These are phyloP conservation scores for Sclerotinia subarctica DNA, from an alignment of 2,329 filamentous ascomycete genomes.

Conservation along the genomic window DNA sequence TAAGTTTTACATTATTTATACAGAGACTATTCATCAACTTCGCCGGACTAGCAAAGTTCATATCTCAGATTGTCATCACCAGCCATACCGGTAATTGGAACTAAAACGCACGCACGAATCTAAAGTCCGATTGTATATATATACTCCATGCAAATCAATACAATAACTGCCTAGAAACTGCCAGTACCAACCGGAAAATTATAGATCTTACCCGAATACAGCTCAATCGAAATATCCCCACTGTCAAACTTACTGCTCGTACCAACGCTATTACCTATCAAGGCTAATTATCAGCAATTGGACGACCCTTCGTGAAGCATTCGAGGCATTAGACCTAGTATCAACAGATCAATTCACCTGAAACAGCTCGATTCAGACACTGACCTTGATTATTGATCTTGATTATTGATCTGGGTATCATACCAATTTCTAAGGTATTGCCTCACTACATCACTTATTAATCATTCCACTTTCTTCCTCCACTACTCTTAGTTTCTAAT, in stretches of 20 bases:
- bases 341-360: constrained; percentile 3
- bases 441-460: not conserved
- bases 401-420: not conserved
- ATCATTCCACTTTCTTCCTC: not conserved
- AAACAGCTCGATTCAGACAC: not conserved
- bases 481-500: not conserved
- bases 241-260: constrained; percentile 8
- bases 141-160: not conserved
- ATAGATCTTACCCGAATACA: constrained; percentile 9
- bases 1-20: not conserved
- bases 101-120: not conserved
- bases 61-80: not conserved
- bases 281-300: not conserved
- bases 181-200: not conserved
- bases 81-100: not conserved
- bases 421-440: not conserved
- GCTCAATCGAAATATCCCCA: not conserved
- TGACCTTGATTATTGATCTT: not conserved
- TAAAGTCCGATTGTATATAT: not conserved
- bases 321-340: not conserved
- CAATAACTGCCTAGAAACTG: not conserved
- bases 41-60: not conserved
- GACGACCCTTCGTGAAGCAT: not conserved
- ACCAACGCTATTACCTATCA: not conserved
- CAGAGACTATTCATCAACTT: not conserved